Percentiles rank a stretch among this genome's conserved stretches.
These are phyloP conservation scores for Paracoccidioides brasiliensis DNA, from an alignment of 2,329 filamentous ascomycete genomes.

Conservation along the genomic window DNA sequence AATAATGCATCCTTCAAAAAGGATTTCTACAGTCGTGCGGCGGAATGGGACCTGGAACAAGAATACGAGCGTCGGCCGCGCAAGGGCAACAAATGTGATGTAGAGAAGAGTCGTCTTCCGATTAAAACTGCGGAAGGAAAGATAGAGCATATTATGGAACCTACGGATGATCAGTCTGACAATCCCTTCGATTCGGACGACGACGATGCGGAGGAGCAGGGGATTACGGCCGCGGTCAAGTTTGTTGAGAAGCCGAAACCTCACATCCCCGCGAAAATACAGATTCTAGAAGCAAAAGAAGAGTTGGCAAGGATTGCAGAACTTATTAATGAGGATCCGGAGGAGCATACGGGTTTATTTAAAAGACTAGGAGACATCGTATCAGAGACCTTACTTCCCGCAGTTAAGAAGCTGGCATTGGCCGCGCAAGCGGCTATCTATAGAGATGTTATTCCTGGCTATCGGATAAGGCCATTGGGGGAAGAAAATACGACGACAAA, in stretches of 20 bases:
- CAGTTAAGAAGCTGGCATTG: constrained; percentile 74
- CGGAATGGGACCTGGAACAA: constrained; percentile 83
- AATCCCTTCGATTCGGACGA: constrained; percentile 49
- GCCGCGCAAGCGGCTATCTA: constrained; percentile 81
- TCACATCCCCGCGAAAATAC: constrained; percentile 58
- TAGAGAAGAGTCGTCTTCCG: constrained; percentile 63
- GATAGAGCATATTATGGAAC: constrained; percentile 47
- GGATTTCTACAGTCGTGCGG: constrained; percentile 58
- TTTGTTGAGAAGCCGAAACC: constrained; percentile 41
- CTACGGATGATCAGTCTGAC: constrained; percentile 43
- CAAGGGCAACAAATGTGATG: constrained; percentile 60
- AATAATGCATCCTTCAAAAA: constrained; percentile 20
- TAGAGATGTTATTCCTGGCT: constrained; percentile 92
- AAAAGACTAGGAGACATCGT: constrained; percentile 64
- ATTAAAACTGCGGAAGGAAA: constrained; percentile 74
- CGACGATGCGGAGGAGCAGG: constrained; percentile 42
- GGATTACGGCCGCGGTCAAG: constrained; percentile 37
- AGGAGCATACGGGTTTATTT: constrained; percentile 72
- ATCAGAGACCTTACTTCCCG: constrained; percentile 50
- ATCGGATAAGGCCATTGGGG: constrained; percentile 71
- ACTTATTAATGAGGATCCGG: constrained; percentile 78
- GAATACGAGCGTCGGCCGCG: constrained; percentile 72
- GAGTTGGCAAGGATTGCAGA: constrained; percentile 74
- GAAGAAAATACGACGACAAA: constrained; percentile 66
- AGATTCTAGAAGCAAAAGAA: constrained; percentile 79